Percentiles rank a stretch among this genome's conserved stretches.
Conservation (phyloP, 2,329 filamentous ascomycete species). For the Xylariales sp. region DNA sequence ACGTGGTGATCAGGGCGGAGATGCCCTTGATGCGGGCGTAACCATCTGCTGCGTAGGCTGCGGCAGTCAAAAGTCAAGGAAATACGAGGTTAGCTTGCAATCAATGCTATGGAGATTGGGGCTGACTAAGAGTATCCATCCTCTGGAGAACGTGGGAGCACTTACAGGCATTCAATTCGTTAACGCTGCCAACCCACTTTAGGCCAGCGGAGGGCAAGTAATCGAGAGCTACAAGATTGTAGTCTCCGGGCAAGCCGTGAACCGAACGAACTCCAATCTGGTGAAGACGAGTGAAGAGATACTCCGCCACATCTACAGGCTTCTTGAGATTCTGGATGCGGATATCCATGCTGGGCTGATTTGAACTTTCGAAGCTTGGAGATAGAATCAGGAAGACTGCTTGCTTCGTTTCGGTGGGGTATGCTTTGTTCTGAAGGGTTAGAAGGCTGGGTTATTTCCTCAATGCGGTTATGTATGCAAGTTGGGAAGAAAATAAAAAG, state of each 20-base stretch:
- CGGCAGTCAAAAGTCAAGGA: no score
- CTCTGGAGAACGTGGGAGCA: constrained; percentile 11
- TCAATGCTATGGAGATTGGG: not conserved
- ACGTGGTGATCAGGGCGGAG: constrained; percentile 67
- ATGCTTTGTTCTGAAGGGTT: no score
- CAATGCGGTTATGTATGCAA: no score
- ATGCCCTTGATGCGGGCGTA: constrained; percentile 72
- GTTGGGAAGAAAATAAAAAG: no score
- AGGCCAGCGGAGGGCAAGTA: constrained; percentile 56
- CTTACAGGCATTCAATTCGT: constrained; percentile 68
- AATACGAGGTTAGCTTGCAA: no score
- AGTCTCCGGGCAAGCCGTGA: constrained; percentile 69
- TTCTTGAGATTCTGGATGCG: constrained; percentile 37
- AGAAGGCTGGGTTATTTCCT: no score
- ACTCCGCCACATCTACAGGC: constrained; percentile 60
- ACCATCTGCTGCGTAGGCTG: constrained; percentile 75
- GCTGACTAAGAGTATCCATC: no score
- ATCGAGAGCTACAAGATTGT: constrained; percentile 66
- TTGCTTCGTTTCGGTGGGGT: no score
- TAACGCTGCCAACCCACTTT: constrained; percentile 65
- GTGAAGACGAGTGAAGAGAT: constrained; percentile 61
- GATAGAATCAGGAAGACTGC: no score
- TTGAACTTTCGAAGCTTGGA: no score
- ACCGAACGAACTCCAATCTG: constrained; percentile 62
- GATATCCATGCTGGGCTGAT: constrained; percentile 31